Evolutionary conservation across 257 asterid species (phyloP), one percentile per base, ranked within the genome.

Genomic region (Salvia hispanica): DNA sequence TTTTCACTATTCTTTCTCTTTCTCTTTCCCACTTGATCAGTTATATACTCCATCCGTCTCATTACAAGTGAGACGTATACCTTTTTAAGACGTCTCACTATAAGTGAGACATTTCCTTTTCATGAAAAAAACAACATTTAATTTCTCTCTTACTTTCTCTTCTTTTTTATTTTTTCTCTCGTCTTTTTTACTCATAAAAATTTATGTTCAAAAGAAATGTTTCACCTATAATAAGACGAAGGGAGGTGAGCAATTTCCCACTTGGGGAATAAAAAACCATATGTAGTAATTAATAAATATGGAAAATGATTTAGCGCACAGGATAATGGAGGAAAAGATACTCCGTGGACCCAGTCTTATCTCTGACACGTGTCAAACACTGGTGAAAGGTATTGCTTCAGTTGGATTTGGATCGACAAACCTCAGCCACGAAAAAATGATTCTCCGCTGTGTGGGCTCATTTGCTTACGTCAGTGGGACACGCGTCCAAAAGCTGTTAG

Each of bases 281-380:
- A 34, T 34, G 40, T 6, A 39, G 7, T 2, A 39, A 39, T 5
- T 63, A 66, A 47, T 16, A 42, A 46, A 44, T 16, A 50, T 11
- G 18, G 16, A 45, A 70, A 72, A 62, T 14, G 45, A 39, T 10
- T 60, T 61, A 46, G 21, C 7, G 9, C 52, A 58, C 15, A n/a
- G 46, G 78, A 67, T 70, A 78, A 69, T 67, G 74, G 76, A 67
- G 72, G 68, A 80, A 85, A 72, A 73, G 78, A 78, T 77, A 66
- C 57, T 46, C 43, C 12, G 75, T 59, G 81, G 84, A 5, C 78
- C 80, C 64, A 33, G 2, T 78, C 86, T 79, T 81, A 83, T 83
- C 88, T 40, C 44, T 54, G 75, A 53, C 74, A 61, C 58, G 67
- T 56, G 37, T 50, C 34, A 6, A 47, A 47, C 76, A 46, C 5